phyloP scores from a whole-genome alignment of 345 rosid species.

The Psidium guajava region DNA sequence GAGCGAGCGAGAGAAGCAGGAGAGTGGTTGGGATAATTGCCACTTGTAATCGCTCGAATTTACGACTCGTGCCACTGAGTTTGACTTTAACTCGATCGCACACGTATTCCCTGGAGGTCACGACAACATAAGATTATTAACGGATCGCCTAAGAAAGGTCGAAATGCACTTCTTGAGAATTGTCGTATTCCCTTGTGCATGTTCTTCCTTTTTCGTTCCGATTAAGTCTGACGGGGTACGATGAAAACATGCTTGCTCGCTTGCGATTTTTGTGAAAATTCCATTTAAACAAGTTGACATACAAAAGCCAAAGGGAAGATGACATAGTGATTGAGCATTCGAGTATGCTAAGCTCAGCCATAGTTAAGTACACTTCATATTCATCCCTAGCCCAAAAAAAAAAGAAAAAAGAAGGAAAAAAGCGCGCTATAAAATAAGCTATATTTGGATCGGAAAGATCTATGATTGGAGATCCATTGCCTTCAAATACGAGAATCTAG shows the following conservation, averaged over 20 bases:
- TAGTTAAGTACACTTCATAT: background rate
- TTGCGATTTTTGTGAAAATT: background rate
- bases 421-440: background rate
- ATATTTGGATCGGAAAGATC: background rate
- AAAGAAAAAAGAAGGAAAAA: background rate
- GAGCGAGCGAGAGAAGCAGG: constrained; percentile 7
- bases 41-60: constrained; percentile 11
- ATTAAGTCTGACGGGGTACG: background rate
- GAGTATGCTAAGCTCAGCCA: background rate
- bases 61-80: constrained; percentile 35
- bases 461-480: background rate
- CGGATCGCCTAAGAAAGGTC: too few relatives aligned
- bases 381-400: background rate
- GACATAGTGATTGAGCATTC: background rate
- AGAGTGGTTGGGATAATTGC: constrained; percentile 1
- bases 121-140: too few relatives aligned
- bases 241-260: background rate
- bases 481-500: constrained; percentile 9
- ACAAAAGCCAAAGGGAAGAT: background rate
- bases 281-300: background rate
- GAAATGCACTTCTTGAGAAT: too few relatives aligned
- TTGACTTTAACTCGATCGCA: background rate
- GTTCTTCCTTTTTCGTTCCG: background rate
- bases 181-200: too few relatives aligned
- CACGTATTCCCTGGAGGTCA: too few relatives aligned